Conservation (phyloP, 352 stramenopile genomes). For the Phytophthora capsici region DNA sequence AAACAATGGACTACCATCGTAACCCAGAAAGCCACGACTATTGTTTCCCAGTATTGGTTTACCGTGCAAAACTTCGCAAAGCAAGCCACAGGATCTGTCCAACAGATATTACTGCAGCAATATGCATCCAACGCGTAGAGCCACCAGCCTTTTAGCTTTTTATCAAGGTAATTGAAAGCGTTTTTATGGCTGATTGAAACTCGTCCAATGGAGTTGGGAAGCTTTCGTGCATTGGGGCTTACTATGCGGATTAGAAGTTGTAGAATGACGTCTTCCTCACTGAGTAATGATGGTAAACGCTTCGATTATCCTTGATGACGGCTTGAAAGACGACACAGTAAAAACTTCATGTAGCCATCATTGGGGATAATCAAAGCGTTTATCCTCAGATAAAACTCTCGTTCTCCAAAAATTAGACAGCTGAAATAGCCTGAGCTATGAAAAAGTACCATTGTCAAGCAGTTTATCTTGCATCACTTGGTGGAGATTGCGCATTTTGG, state of each 20-base stretch:
- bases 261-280: not conserved
- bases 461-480: conserved; percentile 13
- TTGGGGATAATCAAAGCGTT: too few species aligned
- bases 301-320: not conserved
- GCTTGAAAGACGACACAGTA: not conserved
- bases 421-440: too few species aligned
- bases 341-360: too few species aligned
- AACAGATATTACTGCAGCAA: conserved; percentile 18
- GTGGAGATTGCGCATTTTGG: conserved; percentile 18
- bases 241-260: not conserved
- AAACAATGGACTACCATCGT: conserved; percentile 3
- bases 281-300: not conserved
- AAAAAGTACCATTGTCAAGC: not conserved
- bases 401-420: too few species aligned
- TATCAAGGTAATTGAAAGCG: too few species aligned
- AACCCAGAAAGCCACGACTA: not conserved
- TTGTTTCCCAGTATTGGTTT: conserved; percentile 22
- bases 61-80: not conserved
- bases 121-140: conserved; percentile 5
- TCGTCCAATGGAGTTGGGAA: not conserved
- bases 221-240: not conserved
- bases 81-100: conserved; percentile 4
- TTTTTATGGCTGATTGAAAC: too few species aligned
- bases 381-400: too few species aligned
- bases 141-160: too few species aligned